Evolutionary conservation across 345 rosid species (phyloP).

Genomic region (Hibiscus mutabilis): DNA sequence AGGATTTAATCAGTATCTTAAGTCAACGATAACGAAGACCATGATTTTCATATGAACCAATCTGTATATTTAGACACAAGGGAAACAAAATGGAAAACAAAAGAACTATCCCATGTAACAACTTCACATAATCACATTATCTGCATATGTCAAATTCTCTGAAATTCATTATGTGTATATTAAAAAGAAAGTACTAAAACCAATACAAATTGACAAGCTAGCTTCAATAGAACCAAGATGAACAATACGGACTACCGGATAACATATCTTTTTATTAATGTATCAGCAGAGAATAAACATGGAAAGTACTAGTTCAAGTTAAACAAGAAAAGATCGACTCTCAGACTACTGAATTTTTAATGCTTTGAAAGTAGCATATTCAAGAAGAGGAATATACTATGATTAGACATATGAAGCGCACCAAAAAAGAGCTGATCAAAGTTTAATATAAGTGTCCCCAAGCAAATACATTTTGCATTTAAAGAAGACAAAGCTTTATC

Average conservation of each 20-base stretch:
- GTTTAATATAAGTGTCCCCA: not conserved
- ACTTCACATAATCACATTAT: not conserved
- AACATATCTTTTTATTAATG: not conserved
- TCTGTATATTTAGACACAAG: not conserved
- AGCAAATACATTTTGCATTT: not conserved
- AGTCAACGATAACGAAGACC: not conserved
- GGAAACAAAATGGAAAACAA: not conserved
- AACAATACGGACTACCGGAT: not conserved
- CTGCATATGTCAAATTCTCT: not conserved
- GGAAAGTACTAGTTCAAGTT: not conserved
- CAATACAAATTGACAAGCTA: not conserved
- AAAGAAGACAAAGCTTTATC: not conserved
- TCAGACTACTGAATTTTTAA: not conserved
- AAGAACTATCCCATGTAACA: not conserved
- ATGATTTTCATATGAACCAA: not conserved
- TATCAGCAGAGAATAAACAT: not conserved
- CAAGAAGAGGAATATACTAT: not conserved
- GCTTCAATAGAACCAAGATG: not conserved
- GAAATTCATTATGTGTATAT: not conserved
- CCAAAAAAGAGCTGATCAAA: not conserved
- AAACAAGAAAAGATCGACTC: not conserved
- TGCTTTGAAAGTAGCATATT: not conserved
- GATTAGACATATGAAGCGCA: not conserved
- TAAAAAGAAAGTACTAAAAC: not conserved
- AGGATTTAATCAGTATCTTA: not conserved